Conservation (phyloP, 805 yeast species). For the Candida insectorum region DNA sequence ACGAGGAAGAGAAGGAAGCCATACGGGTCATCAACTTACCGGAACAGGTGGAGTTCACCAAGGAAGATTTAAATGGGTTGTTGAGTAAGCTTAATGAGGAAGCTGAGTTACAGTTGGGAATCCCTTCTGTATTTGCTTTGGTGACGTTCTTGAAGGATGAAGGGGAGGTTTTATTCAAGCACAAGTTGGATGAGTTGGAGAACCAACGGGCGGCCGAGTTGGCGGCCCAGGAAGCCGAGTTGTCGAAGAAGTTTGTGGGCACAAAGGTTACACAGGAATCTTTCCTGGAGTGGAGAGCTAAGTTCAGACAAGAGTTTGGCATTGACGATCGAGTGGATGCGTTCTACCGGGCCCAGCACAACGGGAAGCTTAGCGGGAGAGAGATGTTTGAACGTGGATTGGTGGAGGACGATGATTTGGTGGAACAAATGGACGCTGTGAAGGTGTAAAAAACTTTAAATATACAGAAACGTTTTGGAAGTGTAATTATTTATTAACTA, state of each 20-base stretch:
- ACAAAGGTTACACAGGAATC: conserved; percentile 82
- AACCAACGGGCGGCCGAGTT: conserved; percentile 53
- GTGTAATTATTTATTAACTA: too few species aligned
- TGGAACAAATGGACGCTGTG: conserved; percentile 2
- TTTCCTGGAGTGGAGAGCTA: conserved; percentile 68
- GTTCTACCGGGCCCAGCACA: conserved; percentile 56
- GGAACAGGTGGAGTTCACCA: conserved; percentile 55
- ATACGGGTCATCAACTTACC: conserved; percentile 49
- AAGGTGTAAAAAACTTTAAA: conserved; percentile 7
- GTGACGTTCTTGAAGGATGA: conserved; percentile 75
- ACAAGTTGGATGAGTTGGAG: conserved; percentile 26
- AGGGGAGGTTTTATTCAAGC: conserved; percentile 65
- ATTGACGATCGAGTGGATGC: conserved; percentile 55
- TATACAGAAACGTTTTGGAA: background rate
- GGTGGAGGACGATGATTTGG: conserved; percentile 54
- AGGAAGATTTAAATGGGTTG: conserved; percentile 42
- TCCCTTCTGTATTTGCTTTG: conserved; percentile 86
- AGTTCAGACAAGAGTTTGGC: conserved; percentile 71
- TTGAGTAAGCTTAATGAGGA: conserved; percentile 45
- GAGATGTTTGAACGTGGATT: conserved; percentile 90
- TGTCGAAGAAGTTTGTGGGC: conserved; percentile 86
- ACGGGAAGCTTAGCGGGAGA: conserved; percentile 79
- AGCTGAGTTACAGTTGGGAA: conserved; percentile 79
- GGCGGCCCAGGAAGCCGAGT: conserved; percentile 68
- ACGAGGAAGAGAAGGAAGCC: conserved; percentile 37